Base-by-base conservation (phyloP, 2,329 filamentous ascomycete genomes). In the Alternaria burnsii region DNA sequence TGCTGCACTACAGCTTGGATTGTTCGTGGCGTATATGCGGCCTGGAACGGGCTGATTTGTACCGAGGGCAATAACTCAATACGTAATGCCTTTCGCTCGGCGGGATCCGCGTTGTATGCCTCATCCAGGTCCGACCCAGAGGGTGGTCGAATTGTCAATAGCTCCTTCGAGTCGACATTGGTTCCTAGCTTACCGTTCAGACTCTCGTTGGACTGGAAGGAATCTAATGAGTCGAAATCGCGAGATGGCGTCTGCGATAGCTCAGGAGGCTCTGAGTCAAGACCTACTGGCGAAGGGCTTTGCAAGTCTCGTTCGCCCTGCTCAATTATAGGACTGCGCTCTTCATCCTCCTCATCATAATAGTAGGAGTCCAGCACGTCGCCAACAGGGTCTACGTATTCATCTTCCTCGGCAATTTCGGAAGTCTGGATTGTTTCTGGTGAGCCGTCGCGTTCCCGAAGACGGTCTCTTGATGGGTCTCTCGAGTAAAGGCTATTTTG, bases 331-430 rank as follows among this genome's bases (percentile, higher is more conserved):
- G 64, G 58, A n/a, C 55, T 60, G n/a, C 62, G 62, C 9, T 69
- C 63, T 28, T 71, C 63, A 65, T 74, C 75, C 68, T 77, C 67
- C 38, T 81, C 78, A 64, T 88, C 88, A 22, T 86, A 83, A 54
- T 83, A 83, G 73, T 89, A 89, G 79, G 88, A 83, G 22, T 83
- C 85, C 56, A 89, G 85, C 11, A 85, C 84, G 73, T 88, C 87
- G 62, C 88, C 86, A 4, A 88, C 73, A 0, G 71, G 85, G 61
- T 84, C 87, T 81, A 87, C 83, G 14, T 82, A 81, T 9, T 78
- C 74, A 14, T 68, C 65, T 10, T 75, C 73, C 52, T 74, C 69
- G 4, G 69, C 66, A 14, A 66, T 50, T n/a, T 73, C 63, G 1
- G 66, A 71, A 16, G 67, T 71, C 24, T 66, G 69, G 12, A 67